Conservation (phyloP, 108 stramenopile species). For the Stephanodiscus minutulus region DNA sequence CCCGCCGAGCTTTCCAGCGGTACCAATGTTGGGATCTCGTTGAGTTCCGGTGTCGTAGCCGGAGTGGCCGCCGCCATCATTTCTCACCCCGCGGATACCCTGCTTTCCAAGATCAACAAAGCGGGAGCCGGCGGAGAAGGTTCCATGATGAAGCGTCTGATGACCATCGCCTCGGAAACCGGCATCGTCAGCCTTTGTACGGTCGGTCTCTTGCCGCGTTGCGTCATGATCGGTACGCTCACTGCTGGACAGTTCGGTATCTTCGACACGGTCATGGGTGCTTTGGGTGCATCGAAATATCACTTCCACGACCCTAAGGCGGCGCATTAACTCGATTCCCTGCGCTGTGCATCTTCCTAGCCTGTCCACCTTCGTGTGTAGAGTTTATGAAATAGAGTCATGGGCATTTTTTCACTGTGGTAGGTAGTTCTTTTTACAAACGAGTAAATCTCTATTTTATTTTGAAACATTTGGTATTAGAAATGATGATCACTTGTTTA, state of each 20-base stretch:
- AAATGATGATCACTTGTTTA: too few relatives aligned
- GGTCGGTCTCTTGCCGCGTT: conserved; percentile 94
- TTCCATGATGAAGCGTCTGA: conserved; percentile 85
- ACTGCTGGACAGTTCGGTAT: conserved; percentile 99
- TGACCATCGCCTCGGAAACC: conserved; percentile 92
- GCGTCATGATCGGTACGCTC: conserved; percentile 99
- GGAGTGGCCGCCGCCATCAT: conserved; percentile 98
- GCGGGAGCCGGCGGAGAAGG: conserved; percentile 94
- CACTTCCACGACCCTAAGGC: conserved; percentile 93
- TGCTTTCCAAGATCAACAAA: conserved; percentile 99
- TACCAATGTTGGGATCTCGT: conserved; percentile 84
- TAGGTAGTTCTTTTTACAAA: neutral
- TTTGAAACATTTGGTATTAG: neutral
- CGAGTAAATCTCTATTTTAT: neutral
- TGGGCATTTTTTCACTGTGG: neutral
- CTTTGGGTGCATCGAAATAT: conserved; percentile 96
- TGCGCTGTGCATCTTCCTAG: conserved; percentile 1
- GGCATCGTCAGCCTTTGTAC: conserved; percentile 97
- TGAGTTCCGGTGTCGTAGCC: conserved; percentile 95
- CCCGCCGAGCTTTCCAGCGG: conserved; percentile 59
- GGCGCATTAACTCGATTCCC: conserved; percentile 22
- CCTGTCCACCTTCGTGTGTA: neutral
- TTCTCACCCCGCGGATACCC: conserved; percentile 99
- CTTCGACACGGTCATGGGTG: conserved; percentile 97
- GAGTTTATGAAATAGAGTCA: conserved; percentile 9